Evolutionary conservation across 2,329 filamentous ascomycete species (phyloP).

Genomic region (Nigrospora sphaerica): DNA sequence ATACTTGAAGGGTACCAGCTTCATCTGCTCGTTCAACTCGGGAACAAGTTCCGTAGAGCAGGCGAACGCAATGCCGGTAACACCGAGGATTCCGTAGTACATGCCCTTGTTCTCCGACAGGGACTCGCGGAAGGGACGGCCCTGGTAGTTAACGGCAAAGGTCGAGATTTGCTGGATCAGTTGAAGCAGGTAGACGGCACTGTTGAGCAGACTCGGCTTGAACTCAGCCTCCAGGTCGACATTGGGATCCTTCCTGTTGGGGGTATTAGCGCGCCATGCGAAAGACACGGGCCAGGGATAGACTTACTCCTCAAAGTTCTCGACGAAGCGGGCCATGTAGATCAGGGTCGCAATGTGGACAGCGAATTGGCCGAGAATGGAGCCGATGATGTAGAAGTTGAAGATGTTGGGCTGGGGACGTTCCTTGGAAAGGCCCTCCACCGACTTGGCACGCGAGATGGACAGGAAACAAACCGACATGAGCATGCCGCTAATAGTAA

Average conservation of each 20-base stretch:
- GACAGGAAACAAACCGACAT: slow-evolving; percentile 99
- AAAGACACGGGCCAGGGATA: background rate
- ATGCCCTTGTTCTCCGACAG: slow-evolving; percentile 95
- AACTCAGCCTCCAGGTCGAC: slow-evolving; percentile 95
- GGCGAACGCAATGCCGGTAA: slow-evolving; percentile 83
- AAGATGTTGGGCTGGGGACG: slow-evolving; percentile 98
- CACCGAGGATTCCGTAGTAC: slow-evolving; percentile 93
- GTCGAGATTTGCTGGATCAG: slow-evolving; percentile 98
- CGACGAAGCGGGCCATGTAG: slow-evolving; percentile 86
- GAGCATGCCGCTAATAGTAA: slow-evolving; percentile 98
- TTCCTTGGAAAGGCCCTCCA: slow-evolving; percentile 93
- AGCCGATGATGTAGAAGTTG: slow-evolving; percentile 97
- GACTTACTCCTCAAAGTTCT: slow-evolving; percentile 75
- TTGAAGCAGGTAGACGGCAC: slow-evolving; percentile 91
- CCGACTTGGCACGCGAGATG: slow-evolving; percentile 93
- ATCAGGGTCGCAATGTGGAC: slow-evolving; percentile 91
- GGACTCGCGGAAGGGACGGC: slow-evolving; percentile 91
- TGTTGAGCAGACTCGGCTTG: slow-evolving; percentile 87
- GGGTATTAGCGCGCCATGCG: slow-evolving; percentile 14
- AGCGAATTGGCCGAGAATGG: slow-evolving; percentile 93
- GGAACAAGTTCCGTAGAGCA: slow-evolving; percentile 94
- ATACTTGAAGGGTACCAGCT: slow-evolving; percentile 78
- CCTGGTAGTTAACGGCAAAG: slow-evolving; percentile 99
- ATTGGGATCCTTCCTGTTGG: slow-evolving; percentile 40
- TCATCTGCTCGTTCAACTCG: slow-evolving; percentile 89